Conservation (phyloP, 495 filamentous ascomycete genomes). For the Aspergillus baeticus region DNA sequence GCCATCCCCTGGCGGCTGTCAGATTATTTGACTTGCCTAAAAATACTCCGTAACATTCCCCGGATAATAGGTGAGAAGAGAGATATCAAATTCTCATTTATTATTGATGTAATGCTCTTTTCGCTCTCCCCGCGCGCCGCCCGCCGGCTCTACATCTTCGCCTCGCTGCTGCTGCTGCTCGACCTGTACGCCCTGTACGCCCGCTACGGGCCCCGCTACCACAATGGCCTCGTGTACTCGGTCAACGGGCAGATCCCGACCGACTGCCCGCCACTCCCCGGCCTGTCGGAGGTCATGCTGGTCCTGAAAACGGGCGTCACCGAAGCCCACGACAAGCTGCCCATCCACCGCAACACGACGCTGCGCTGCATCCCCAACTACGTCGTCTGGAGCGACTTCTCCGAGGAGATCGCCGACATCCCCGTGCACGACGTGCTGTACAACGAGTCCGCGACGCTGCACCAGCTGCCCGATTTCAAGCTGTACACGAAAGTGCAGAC, state of each 20-base stretch:
- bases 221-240: neutral
- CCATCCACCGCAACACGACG: constrained; percentile 50
- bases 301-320: constrained; percentile 50
- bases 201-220: constrained; percentile 2
- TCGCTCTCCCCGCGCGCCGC: constrained; percentile 22
- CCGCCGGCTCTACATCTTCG: constrained; percentile 12
- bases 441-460: constrained; percentile 28
- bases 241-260: constrained; percentile 12
- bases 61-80: neutral
- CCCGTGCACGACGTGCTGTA: constrained; percentile 46
- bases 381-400: constrained; percentile 56
- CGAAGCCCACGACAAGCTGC: constrained; percentile 42
- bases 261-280: constrained; percentile 39
- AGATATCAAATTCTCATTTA: no score
- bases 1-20: neutral
- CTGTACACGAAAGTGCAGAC: constrained; percentile 41
- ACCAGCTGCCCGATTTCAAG: constrained; percentile 42
- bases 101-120: constrained; percentile 25
- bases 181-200: constrained; percentile 30
- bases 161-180: constrained; percentile 30
- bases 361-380: constrained; percentile 53
- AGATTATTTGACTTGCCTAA: neutral
- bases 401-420: constrained; percentile 46
- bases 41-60: no score
- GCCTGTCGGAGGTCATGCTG: constrained; percentile 44